Conservation (phyloP, 2,329 filamentous ascomycete genomes). For the Purpureocillium takamizusanense region DNA sequence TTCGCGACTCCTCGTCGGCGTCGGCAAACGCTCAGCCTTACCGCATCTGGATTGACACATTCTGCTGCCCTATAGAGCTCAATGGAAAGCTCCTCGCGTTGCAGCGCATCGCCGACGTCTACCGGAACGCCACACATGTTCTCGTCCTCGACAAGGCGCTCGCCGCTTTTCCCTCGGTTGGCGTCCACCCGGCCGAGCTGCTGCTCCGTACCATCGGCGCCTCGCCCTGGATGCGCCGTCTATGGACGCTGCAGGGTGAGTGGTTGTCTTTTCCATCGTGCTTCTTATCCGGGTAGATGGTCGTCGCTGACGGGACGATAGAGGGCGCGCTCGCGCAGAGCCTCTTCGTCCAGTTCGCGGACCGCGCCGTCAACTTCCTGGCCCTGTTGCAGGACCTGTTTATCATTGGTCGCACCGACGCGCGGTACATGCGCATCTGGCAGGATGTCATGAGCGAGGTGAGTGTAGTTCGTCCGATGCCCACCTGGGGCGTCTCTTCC, state of each 20-base stretch:
- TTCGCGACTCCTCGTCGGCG: too few species aligned
- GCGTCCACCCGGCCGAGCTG: constrained; percentile 13
- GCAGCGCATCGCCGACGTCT: constrained; percentile 22
- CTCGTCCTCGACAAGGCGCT: constrained; percentile 24
- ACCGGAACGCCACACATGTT: constrained; percentile 19
- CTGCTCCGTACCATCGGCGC: constrained; percentile 19
- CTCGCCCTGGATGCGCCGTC: constrained; percentile 27
- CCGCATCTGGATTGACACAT: constrained; percentile 23
- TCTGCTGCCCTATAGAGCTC: constrained; percentile 20
- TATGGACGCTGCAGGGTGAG: constrained; percentile 28
- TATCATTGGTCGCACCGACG: constrained; percentile 4
- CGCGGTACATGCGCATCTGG: constrained; percentile 10
- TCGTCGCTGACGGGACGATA: too few species aligned
- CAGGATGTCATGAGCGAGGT: constrained; percentile 12
- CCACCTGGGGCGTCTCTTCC: too few species aligned
- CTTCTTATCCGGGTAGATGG: too few species aligned
- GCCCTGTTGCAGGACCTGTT: constrained; percentile 7
- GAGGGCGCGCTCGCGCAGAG: constrained; percentile 22
- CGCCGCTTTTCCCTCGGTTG: constrained; percentile 9
- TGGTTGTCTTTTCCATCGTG: neutral
- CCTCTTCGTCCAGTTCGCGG: constrained; percentile 22
- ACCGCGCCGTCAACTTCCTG: constrained; percentile 13
- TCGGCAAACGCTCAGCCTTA: constrained; percentile 3
- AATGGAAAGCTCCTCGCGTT: constrained; percentile 18
- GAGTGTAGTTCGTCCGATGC: too few species aligned